Conservation (phyloP, 2,329 filamentous ascomycete genomes). For the Aureobasidium sp. region DNA sequence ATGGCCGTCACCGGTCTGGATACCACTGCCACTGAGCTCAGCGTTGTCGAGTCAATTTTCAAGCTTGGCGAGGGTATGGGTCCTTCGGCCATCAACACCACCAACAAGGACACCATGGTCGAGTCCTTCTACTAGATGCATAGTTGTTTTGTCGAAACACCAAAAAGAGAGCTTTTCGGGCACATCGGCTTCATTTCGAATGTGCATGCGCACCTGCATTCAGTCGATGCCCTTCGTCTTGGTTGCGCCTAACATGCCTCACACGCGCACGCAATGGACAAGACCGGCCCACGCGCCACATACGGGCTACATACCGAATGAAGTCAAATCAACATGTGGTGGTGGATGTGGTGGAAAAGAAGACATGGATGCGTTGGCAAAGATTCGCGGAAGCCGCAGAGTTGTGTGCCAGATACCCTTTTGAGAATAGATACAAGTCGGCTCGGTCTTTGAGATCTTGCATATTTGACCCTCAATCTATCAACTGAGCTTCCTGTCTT, state of each 20-base stretch:
- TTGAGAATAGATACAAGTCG: neutral
- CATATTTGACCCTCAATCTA: neutral
- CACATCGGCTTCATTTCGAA: neutral
- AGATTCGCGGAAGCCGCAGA: neutral
- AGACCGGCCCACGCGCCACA: constrained; percentile 1
- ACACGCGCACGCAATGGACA: neutral
- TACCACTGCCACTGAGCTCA: constrained; percentile 94
- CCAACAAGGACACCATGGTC: constrained; percentile 95
- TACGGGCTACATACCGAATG: neutral
- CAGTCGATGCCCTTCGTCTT: neutral
- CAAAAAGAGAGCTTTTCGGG: neutral
- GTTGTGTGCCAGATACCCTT: neutral
- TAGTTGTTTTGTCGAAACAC: neutral
- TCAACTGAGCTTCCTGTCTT: neutral
- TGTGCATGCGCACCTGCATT: neutral
- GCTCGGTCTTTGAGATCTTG: neutral
- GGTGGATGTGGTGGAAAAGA: neutral
- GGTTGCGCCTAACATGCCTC: neutral
- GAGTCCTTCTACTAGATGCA: constrained; percentile 85
- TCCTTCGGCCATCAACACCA: constrained; percentile 70
- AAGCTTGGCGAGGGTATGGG: constrained; percentile 80
- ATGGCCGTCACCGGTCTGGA: constrained; percentile 87
- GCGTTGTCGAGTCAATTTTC: constrained; percentile 94
- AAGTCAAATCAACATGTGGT: neutral
- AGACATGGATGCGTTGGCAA: neutral